Base-by-base conservation (phyloP, 2,329 filamentous ascomycete species). In the Passalora sequoiae region DNA sequence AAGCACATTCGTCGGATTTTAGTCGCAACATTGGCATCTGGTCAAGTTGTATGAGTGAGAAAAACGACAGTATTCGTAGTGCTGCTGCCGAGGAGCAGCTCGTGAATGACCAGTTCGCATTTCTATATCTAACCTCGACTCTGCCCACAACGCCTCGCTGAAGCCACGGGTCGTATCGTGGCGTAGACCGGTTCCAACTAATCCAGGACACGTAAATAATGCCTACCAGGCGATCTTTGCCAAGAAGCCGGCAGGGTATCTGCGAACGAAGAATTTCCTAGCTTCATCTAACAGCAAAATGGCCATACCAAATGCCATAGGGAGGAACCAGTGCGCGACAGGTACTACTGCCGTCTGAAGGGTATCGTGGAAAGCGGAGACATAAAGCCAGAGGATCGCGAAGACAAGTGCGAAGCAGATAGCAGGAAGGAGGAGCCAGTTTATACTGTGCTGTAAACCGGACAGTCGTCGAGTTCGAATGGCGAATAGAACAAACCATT, bases 301-400 rank as follows among this genome's bases (percentile, higher is more conserved):
- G 0, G 69, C 78, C 17, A 83, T 49, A 0, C 85, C 86, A 62
- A 89, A 88, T 0, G 80, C 75, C 60, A 84, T 80, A 0, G 86
- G 85, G 38, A 91, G 59, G 61, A 91, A 89, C 77, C 82, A 91
- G 58, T 89, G 72, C 62, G 84, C 84, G 0, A 80, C 78, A 0
- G 84, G 83, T 0, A 89, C 79, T 0, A 66, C 59, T 0, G 77
- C 73, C 0, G 83, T 88, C 13, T 65, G 74, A 1, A 88, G 66
- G 1, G 77, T 71, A 1, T 61, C 58, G 60, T 86, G 81, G 21
- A 89, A 69, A 3, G 72, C 68, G 0, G 82, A 81, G 1, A 84
- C 76, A 57, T 89, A 88, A 28, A 69, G 65, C 56, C 70, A 70
- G 50, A 89, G 75, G 40, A 89, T 75, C 5, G 80, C 81, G 65